Percentiles rank a stretch among this genome's conserved stretches.
These are phyloP conservation scores for Neobulgaria alba DNA, from an alignment of 2,329 filamentous ascomycete genomes.

Conservation along the genomic window DNA sequence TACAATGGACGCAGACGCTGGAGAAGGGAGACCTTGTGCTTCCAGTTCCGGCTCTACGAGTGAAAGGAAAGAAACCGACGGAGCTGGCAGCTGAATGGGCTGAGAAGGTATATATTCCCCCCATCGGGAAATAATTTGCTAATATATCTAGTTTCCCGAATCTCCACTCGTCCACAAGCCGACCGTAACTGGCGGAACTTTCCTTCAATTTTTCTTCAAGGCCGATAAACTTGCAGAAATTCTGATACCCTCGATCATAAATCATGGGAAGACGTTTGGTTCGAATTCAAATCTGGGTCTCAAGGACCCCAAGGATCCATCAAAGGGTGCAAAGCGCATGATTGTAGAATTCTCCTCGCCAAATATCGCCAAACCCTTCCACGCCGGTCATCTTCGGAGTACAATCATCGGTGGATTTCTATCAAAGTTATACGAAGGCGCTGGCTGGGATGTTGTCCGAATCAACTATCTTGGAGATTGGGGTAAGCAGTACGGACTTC, in stretches of 20 bases:
- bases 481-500: conserved; percentile 63
- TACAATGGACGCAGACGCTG: conserved; percentile 70
- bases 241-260: conserved; percentile 61
- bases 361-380: conserved; percentile 79
- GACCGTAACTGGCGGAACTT: conserved; percentile 49
- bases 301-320: conserved; percentile 51
- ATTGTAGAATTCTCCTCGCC: conserved; percentile 79
- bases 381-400: conserved; percentile 65
- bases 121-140: conserved; percentile 3
- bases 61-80: conserved; percentile 62
- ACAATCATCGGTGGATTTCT: conserved; percentile 71
- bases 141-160: conserved; percentile 53
- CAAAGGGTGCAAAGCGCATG: conserved; percentile 38
- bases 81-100: conserved; percentile 55
- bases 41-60: conserved; percentile 68
- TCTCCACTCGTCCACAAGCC: conserved; percentile 65
- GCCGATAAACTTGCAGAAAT: conserved; percentile 54
- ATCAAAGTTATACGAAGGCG: conserved; percentile 57
- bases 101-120: conserved; percentile 39
- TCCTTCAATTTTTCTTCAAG: conserved; percentile 76
- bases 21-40: conserved; percentile 79
- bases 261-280: conserved; percentile 53
- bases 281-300: conserved; percentile 52
- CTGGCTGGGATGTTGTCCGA: conserved; percentile 61
- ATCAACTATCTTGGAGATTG: conserved; percentile 76